Base-by-base conservation (phyloP, 768 basidiomycete genomes). In the Podaxis sp. region DNA sequence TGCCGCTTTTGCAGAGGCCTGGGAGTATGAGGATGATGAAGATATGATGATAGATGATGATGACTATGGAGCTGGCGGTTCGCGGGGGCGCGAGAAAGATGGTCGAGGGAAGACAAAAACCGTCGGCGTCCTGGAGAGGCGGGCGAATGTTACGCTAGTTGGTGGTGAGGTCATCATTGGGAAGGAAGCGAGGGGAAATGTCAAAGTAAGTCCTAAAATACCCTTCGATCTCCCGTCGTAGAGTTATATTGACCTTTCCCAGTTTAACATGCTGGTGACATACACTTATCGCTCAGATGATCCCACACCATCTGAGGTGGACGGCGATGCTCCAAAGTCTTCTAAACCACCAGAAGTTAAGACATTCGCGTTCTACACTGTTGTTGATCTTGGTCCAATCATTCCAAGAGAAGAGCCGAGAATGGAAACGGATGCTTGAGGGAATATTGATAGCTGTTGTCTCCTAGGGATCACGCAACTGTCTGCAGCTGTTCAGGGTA, bases 1-100 rank as follows among this genome's bases (percentile, higher is more conserved):
- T 52, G 88, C 90, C 13, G 92, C 96, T 2, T 96, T 91, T 70
- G 94, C 94, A 17, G 97, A 99, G 72, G 94, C 93, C 38, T 99
- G 96, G 96, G 95, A 99, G 73, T 97, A 95, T 65, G 96, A 97
- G 36, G 96, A 97, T 59, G 95, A 95, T 63, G 95, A 96, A 63
- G 95, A 93, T 49, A 92, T 93, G 90, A 89, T 89, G 68, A 86
- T 84, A 40, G 78, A 70, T 1, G 75, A 75, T 26, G 73, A 75
- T 44, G 74, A 71, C 36, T 75, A 93, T 53, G 89, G 87, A 76
- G 80, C 86, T 51, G 79, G 79, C 9, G 80, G 44, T 7, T 17
- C 71, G 40, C 64, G 79, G 69, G 67, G 79, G 65, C 72, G 75
- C 64, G 79, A 83, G 68, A 75, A 78, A 70, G 84, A 83, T 68